A percentile compares a stretch with the other conserved stretches of the same genome.
phyloP scores from a whole-genome alignment of 2,329 filamentous ascomycete species.

The Sporothrix dimorphospora region DNA sequence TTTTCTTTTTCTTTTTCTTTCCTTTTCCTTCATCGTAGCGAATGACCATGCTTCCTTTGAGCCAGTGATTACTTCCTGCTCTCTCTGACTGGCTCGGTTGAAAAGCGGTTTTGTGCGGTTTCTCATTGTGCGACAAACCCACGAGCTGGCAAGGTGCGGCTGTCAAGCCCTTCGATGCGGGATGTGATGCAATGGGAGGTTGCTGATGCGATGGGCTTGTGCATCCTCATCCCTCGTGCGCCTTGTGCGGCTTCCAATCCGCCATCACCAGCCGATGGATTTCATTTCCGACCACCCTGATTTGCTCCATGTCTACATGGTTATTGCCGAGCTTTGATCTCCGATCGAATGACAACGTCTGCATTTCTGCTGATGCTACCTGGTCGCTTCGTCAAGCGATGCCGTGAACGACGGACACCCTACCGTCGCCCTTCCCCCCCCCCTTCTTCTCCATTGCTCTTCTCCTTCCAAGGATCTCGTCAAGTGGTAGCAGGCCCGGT shows the following conservation, averaged over 20 bases:
- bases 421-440: background rate
- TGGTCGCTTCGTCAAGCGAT: background rate
- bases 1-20: background rate
- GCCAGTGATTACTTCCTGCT: background rate
- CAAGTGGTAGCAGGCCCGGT: background rate
- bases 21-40: background rate
- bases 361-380: constrained; percentile 27
- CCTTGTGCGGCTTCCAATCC: background rate
- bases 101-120: background rate
- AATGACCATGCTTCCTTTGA: background rate
- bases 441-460: background rate
- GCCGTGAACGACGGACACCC: constrained; percentile 6
- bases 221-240: background rate
- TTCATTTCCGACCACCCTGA: constrained; percentile 5
- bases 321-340: background rate
- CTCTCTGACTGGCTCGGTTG: constrained; percentile 8
- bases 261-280: background rate
- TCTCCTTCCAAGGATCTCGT: background rate
- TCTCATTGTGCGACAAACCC: background rate
- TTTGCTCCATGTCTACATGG: constrained; percentile 8
- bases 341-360: constrained; percentile 23
- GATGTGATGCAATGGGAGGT: background rate
- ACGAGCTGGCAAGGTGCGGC: background rate
- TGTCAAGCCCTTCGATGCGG: background rate
- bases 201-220: background rate